Evolutionary conservation across 2,329 filamentous ascomycete genomes (phyloP).

Genomic region (Fusarium citri): DNA sequence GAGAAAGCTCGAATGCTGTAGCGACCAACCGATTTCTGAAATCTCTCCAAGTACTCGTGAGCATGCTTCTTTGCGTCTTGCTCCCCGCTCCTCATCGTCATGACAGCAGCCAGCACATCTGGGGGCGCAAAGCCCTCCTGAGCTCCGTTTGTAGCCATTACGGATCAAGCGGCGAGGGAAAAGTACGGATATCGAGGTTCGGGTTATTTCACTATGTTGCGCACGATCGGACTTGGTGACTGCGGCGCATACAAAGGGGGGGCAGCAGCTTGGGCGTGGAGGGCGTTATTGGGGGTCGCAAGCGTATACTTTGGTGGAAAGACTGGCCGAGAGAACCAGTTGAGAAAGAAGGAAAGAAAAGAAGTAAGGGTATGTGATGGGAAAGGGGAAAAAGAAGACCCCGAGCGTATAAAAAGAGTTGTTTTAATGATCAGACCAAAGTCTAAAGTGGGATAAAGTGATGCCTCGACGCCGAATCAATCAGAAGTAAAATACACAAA

Average conservation of each 20-base stretch:
- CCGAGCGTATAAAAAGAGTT: slow-evolving; percentile 20
- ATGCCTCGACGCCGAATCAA: slow-evolving; percentile 13
- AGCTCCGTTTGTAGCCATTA: slow-evolving; percentile 75
- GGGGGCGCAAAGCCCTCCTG: slow-evolving; percentile 80
- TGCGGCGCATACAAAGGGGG: slow-evolving; percentile 45
- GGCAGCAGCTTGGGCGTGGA: slow-evolving; percentile 27
- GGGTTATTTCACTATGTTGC: slow-evolving; percentile 31
- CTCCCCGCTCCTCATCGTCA: slow-evolving; percentile 90
- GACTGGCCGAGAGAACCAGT: slow-evolving; percentile 19
- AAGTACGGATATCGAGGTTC: not conserved
- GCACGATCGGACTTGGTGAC: slow-evolving; percentile 34
- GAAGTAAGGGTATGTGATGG: slow-evolving; percentile 14
- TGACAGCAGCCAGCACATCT: slow-evolving; percentile 84
- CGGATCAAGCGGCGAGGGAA: slow-evolving; percentile 25
- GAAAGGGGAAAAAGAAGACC: slow-evolving; percentile 22
- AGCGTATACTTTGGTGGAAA: slow-evolving; percentile 15
- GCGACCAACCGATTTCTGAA: slow-evolving; percentile 90
- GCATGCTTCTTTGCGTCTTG: slow-evolving; percentile 87
- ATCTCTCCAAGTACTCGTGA: slow-evolving; percentile 90
- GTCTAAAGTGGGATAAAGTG: slow-evolving; percentile 43
- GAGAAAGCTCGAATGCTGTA: not conserved
- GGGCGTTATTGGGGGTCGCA: slow-evolving; percentile 12
- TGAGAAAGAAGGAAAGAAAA: slow-evolving; percentile 16
- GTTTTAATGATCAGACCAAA: slow-evolving; percentile 37
- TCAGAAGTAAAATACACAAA: slow-evolving; percentile 46